Base-by-base conservation (phyloP, 2,329 filamentous ascomycete genomes). In the Pseudogymnoascus sp. region DNA sequence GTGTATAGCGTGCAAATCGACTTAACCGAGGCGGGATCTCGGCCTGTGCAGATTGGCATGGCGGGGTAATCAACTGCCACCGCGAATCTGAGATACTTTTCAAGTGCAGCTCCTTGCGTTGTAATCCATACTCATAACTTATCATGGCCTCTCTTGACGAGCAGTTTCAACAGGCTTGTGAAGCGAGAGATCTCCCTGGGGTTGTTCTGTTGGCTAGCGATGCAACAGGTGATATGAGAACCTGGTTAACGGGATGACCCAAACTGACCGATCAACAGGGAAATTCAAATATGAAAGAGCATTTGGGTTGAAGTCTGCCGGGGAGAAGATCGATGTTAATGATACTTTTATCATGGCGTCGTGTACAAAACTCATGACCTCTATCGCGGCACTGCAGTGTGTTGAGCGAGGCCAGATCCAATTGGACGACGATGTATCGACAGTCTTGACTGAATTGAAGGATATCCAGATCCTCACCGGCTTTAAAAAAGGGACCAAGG, bases 341-440 rank as follows among this genome's bases (percentile, higher is more conserved):
- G 84, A 77, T 7, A 75, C 84, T 0, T 89, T 87, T 69, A 56
- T 80, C 81, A 75, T 85, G 4, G 83, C 83, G 0, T 83, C 81
- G 0, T 83, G 80, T 68, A 84, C 83, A 15, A 86, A 86, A 72
- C 76, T 85, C 71, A 70, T 84, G 4, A 75, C 77, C 0, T 79
- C 76, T 0, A 69, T 85, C 7, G 80, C 82, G 0, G 78, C 75
- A 33, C 80, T 86, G 80, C 83, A 86, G 70, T 77, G 83, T 0
- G 82, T 85, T 1, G 83, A 86, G 68, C 73, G 77, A 61, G 82
- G 80, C 0, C 66, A 70, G 7, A 67, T 85, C 17, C 72, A 67
- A 1, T 72, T 85, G 0, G 83, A 85, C 60, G 78, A 83, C 2
- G 69, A 72, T 59, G 65, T 73, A n/a, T 65, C 65, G 15, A 50